Evolutionary conservation across 306 rosid genomes (phyloP).

Genomic region (Adenanthera pavonina): DNA sequence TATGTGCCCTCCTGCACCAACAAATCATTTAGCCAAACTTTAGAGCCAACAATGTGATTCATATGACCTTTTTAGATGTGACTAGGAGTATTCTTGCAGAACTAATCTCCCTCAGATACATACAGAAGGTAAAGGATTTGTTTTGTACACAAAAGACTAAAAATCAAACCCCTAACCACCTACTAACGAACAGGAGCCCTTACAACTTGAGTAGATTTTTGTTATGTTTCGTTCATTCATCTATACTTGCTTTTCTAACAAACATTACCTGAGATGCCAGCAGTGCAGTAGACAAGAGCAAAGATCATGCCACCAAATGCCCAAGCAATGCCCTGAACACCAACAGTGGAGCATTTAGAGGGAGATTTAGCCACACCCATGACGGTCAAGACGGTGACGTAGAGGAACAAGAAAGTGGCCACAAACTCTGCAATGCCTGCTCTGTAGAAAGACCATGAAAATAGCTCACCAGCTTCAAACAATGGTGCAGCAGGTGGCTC

Average conservation of each 20-base stretch:
- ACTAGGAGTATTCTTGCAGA: no score
- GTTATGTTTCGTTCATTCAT: no score
- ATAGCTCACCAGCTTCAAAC: constrained; percentile 40
- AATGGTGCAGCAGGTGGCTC: constrained; percentile 47
- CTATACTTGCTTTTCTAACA: background rate
- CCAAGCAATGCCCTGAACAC: constrained; percentile 52
- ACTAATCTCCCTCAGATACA: no score
- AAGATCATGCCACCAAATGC: constrained; percentile 53
- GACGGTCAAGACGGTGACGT: constrained; percentile 40
- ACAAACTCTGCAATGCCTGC: constrained; percentile 51
- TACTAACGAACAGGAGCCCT: no score
- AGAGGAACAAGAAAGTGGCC: constrained; percentile 53
- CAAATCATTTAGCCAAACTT: background rate
- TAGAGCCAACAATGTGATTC: background rate
- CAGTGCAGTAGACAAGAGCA: constrained; percentile 49
- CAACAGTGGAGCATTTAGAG: constrained; percentile 43
- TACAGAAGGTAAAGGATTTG: no score
- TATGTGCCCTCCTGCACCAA: constrained; percentile 47
- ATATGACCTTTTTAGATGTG: no score
- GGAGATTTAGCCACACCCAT: constrained; percentile 46
- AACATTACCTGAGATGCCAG: constrained; percentile 48
- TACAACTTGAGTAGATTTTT: no score
- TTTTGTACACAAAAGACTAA: no score
- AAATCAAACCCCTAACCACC: no score
- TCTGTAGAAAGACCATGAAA: constrained; percentile 50